Evolutionary conservation across 345 rosid genomes (phyloP).

Genomic region (Camelina laxa): DNA sequence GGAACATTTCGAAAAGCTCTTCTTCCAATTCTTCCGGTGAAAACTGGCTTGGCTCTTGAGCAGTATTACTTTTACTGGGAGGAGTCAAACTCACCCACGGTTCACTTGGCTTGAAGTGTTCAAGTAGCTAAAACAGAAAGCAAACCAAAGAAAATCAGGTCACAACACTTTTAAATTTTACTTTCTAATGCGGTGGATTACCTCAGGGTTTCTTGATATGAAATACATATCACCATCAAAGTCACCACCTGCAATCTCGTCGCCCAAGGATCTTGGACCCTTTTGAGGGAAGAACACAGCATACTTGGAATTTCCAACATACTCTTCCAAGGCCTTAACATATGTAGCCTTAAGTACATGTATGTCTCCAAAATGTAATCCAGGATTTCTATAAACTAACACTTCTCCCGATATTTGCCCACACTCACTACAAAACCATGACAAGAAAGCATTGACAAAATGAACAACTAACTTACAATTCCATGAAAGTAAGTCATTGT

Average conservation of each 20-base stretch:
- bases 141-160: conserved; percentile 20
- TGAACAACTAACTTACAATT: conserved; percentile 16
- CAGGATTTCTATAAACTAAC: conserved; percentile 81
- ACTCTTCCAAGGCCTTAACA: conserved; percentile 56
- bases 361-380: conserved; percentile 84
- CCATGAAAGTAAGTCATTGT: not conserved
- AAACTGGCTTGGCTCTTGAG: conserved; percentile 48
- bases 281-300: conserved; percentile 70
- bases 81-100: conserved; percentile 59
- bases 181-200: conserved; percentile 20
- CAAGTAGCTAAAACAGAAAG: conserved; percentile 59
- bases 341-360: conserved; percentile 69
- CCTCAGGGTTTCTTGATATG: conserved; percentile 77
- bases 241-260: conserved; percentile 84
- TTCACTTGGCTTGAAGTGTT: conserved; percentile 54
- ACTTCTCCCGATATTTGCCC: conserved; percentile 84
- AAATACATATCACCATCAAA: conserved; percentile 82
- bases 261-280: conserved; percentile 78
- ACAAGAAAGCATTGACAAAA: not conserved
- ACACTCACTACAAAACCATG: conserved; percentile 50
- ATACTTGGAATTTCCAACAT: conserved; percentile 73
- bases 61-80: conserved; percentile 15
- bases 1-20: conserved; percentile 61
- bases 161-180: conserved; percentile 25
- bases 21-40: conserved; percentile 59